Evolutionary conservation across 2,329 filamentous ascomycete species (phyloP), one percentile per base, ranked within the genome.

Genomic region (Diaporthe sp.): DNA sequence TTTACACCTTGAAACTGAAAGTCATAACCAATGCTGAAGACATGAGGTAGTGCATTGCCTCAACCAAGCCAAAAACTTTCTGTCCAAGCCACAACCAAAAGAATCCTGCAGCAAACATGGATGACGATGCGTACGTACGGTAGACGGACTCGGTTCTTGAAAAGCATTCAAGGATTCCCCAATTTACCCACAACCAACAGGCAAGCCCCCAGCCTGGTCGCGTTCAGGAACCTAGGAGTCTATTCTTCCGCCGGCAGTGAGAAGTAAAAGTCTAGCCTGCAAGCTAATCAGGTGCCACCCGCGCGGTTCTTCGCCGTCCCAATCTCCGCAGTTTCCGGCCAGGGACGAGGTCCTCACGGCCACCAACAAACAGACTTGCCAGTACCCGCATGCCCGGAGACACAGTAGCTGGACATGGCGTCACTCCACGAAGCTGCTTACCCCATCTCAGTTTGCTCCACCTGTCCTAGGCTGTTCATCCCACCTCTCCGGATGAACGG

Each of bases 231-330:
- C 42, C 17, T 8, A 67, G 28, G 44, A 39, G 31, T 68, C 28
- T 68, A 53, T 68, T 68, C 62, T 51, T 68, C 62, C 62, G 62
- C 46, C 62, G 62, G 62, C 44, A 51, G 44, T 39, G 31, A 17
- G 17, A 3, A 17, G 31, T 15, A 15, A n/a, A 31, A 37, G 44
- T 10, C 62, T 39, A 51, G 31, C 62, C 62, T 49, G 4, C 5
- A 25, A 19, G 46, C 44, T 51, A 68, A 31, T 39, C 44, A 65
- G 46, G 31, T 51, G 46, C 31, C 46, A 34, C 42, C 28, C 46
- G 25, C 31, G 17, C 17, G 5, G 15, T 28, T 42, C 10, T 3
- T n/a, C 46, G 25, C 12, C 46, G 19, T 34, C n/a, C 46, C 46
- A 53, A 68, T 34, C 46, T 42, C 71, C 46, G 58, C 71, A 73